These are phyloP conservation scores for Spinacia oleracea DNA, from an alignment of 179 eudicot genomes.

Conservation along the genomic window DNA sequence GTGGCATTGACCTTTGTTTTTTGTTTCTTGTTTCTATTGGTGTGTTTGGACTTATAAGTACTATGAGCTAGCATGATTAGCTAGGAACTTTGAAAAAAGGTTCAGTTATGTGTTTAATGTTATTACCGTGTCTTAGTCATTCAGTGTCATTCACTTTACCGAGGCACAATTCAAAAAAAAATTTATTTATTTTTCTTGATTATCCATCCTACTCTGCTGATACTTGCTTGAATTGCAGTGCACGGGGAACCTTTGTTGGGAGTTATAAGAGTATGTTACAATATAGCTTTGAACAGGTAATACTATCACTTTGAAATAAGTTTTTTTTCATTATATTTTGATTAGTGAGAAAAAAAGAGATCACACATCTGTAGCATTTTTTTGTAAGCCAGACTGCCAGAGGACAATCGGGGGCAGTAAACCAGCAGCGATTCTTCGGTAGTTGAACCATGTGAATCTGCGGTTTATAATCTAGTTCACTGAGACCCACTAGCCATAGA, in stretches of 20 bases:
- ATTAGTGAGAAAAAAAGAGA: constrained; percentile 1
- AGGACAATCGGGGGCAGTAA: not conserved
- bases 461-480: not conserved
- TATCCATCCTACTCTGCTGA: constrained; percentile 14
- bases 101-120: not conserved
- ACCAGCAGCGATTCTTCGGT: not conserved
- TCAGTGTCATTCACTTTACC: not conserved
- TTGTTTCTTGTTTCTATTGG: not conserved
- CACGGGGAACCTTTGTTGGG: constrained; percentile 93
- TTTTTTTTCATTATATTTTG: not conserved
- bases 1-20: not conserved
- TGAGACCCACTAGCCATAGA: not conserved
- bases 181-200: not conserved
- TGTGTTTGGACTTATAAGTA: not conserved
- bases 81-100: not conserved
- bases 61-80: constrained; percentile 3
- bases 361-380: not conserved
- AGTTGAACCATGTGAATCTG: not conserved
- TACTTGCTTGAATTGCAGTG: constrained; percentile 50
- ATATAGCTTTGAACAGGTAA: constrained; percentile 95
- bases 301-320: constrained; percentile 4
- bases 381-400: not conserved
- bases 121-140: not conserved
- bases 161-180: not conserved
- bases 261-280: constrained; percentile 91